Base-by-base conservation (phyloP, 352 stramenopile species). In the Pythium volutum region DNA sequence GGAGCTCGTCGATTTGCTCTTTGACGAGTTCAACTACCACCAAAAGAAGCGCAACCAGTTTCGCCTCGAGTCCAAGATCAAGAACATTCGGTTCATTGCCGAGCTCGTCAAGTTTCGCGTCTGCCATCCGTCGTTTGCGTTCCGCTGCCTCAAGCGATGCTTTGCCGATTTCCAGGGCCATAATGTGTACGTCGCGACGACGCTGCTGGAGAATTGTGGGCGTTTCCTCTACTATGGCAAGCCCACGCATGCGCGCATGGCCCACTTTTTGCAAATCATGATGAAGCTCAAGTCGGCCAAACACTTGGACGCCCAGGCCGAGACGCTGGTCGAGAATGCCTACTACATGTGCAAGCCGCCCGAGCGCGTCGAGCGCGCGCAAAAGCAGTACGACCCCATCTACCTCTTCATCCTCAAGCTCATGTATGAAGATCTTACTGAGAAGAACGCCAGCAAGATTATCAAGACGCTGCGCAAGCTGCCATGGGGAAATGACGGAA, bases 61-160 rank as follows among this genome's bases (percentile, higher is more conserved):
- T 59, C 81, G 96, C 0, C 73, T 97, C 27, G 96, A 99, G 71
- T 96, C 87, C 55, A 95, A 98, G 62, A 82, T 98, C 55, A 95
- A 97, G 62, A 99, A 98, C 70, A 97, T 97, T 25, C 80, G 95
- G 7, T 99, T 98, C 53, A 79, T 99, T 20, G 93, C 89, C 0
- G 97, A 99, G 73, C 69, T 99, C 0, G 95, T 98, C 15, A 99
- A 99, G 63, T 99, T 99, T 55, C 84, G 88, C 47, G 82, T 98
- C 14, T 97, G 95, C 33, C 95, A 96, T 39, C 96, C 97, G 6
- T 97, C 98, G 33, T 87, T 98, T 20, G 89, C 88, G 31, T 97
- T 99, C 46, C 84, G 90, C 23, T 98, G 94, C 51, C 75, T 98
- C 11, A 91, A 96, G 64, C 82, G 89, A 46, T 99, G 96, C 70